Conservation (phyloP, 2,329 filamentous ascomycete genomes). For the Trichothecium sympodiale region DNA sequence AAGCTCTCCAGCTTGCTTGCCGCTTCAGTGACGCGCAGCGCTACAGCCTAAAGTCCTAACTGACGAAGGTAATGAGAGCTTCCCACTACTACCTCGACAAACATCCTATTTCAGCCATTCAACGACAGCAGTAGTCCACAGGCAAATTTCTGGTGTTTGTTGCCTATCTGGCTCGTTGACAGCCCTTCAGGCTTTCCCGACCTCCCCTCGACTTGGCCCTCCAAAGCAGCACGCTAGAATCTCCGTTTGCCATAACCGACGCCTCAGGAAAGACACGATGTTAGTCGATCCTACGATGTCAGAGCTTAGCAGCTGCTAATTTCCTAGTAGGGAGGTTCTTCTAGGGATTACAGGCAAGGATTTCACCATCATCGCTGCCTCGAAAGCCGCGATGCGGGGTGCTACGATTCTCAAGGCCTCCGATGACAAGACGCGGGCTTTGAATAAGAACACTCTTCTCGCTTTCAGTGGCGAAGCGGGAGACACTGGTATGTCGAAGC, state of each 20-base stretch:
- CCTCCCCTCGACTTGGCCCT: background rate
- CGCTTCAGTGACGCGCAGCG: constrained; percentile 21
- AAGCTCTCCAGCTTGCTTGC: background rate
- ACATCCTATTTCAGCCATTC: too few relatives aligned
- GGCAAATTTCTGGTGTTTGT: too few relatives aligned
- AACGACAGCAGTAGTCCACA: too few relatives aligned
- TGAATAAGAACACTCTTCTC: constrained; percentile 92
- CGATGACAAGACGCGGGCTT: constrained; percentile 88
- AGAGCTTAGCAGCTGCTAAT: background rate
- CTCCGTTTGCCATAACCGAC: background rate
- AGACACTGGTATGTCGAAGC: constrained; percentile 60
- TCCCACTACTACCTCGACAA: too few relatives aligned
- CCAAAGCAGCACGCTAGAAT: background rate
- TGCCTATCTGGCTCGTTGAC: too few relatives aligned
- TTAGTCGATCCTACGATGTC: background rate
- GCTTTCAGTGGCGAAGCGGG: constrained; percentile 93
- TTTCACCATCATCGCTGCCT: constrained; percentile 95
- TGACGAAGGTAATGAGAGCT: constrained; percentile 3
- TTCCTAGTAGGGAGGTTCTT: constrained; percentile 72
- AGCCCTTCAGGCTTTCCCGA: background rate
- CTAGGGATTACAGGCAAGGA: constrained; percentile 98
- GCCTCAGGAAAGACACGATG: constrained; percentile 4
- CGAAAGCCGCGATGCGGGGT: constrained; percentile 96
- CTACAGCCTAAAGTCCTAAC: constrained; percentile 21
- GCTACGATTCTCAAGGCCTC: constrained; percentile 88